Base-by-base conservation (phyloP, 1,284 basidiomycete genomes). In the Amylostereum areolatum region DNA sequence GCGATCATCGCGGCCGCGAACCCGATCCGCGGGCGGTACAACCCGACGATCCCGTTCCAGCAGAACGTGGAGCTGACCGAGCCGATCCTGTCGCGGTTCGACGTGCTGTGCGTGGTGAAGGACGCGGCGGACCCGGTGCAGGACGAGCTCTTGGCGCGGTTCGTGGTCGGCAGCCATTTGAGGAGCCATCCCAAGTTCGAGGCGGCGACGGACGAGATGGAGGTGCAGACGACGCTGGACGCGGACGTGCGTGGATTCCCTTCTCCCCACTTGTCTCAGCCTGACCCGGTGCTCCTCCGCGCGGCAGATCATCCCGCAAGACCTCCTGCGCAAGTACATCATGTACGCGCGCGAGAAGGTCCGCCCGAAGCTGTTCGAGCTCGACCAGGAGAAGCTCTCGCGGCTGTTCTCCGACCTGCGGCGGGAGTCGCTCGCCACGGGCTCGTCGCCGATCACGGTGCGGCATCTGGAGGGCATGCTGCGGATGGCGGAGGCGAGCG, bases 61-160 rank as follows among this genome's bases (percentile, higher is more conserved):
- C 96, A 99, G 69, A 99, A 99, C 62, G 97, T 99, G 42, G 97
- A 99, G 69, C 73, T 99, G 55, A 99, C 97, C 3, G 97, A 99
- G 67, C 97, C 96, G 4, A 99, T 99, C 62, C 66, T 99, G 66
- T 98, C 95, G n/a, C 91, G 96, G 54, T 99, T 99, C 68, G 96
- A 99, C 66, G 90, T 98, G 18, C 74, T 99, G 40, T 99, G 95
- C 64, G 97, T 99, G 2, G 97, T 99, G 45, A 98, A 97, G 70
- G 96, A 99, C 66, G 86, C 85, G 3, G 95, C 95, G 25, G 96
- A 99, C 66, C 97, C 97, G 1, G 91, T 97, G 34, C 85, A 92
- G 72, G 96, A 99, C 64, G 97, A 99, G 66, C 78, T 98, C 66
- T 77, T 99, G 39, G 96, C 97, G 34, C 83, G 92, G 49, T 99